These are phyloP conservation scores for Sabuloglossum arenarium DNA, from an alignment of 495 filamentous ascomycete species.

Conservation along the genomic window DNA sequence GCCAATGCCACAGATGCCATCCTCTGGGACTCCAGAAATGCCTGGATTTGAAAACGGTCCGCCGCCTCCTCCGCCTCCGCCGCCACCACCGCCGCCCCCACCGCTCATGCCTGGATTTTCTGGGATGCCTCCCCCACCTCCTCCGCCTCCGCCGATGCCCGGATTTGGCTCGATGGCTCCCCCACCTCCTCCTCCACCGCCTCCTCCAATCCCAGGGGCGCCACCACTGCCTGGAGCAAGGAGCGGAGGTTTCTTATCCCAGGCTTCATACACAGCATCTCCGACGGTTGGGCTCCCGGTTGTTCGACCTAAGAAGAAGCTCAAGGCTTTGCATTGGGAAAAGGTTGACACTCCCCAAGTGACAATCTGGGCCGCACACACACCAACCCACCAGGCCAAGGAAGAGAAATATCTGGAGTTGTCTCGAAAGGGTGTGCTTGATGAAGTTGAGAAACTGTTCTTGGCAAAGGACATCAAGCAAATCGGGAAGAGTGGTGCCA, in stretches of 20 bases:
- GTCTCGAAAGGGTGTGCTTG: conserved; percentile 78
- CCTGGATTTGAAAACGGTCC: conserved; percentile 23
- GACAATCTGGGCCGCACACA: conserved; percentile 84
- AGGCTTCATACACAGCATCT: conserved; percentile 6
- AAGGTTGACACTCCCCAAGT: conserved; percentile 88
- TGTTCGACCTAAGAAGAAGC: conserved; percentile 90
- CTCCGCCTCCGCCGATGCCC: conserved; percentile 32
- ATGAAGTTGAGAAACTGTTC: conserved; percentile 94
- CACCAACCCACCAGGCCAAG: conserved; percentile 58
- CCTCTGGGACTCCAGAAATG: conserved; percentile 19
- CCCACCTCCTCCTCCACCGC: conserved; percentile 10
- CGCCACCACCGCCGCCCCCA: conserved; percentile 24
- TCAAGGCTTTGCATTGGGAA: conserved; percentile 98
- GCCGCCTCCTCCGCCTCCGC: conserved; percentile 34
- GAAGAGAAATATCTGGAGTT: conserved; percentile 92
- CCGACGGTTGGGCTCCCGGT: conserved; percentile 24
- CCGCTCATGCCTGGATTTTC: conserved; percentile 20
- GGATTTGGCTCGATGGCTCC: conserved; percentile 8
- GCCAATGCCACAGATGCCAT: conserved; percentile 22
- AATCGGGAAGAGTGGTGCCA: conserved; percentile 42
- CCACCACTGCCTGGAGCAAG: conserved; percentile 20
- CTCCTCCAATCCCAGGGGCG: conserved; percentile 11
- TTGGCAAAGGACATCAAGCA: conserved; percentile 93
- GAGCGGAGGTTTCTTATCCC: conserved; percentile 19
- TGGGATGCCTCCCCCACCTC: conserved; percentile 17